Evolutionary conservation across 2,329 filamentous ascomycete species (phyloP).

Genomic region (Cladosporium cucumerinum): DNA sequence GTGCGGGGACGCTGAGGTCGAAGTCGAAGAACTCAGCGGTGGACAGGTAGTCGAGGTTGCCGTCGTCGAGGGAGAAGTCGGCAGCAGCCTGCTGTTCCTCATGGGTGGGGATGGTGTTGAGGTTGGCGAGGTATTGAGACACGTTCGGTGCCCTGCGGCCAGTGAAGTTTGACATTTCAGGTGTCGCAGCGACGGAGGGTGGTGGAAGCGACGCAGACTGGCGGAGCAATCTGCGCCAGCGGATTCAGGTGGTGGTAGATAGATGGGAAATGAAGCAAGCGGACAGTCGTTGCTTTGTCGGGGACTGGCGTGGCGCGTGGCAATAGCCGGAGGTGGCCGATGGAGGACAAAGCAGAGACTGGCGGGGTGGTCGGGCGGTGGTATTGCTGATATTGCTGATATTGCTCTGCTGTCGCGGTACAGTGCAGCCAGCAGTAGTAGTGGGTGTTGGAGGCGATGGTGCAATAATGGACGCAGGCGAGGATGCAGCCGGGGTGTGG

Average conservation of each 20-base stretch:
- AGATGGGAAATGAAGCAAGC: neutral
- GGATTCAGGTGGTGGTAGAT: neutral
- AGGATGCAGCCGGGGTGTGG: neutral
- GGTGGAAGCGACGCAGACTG: constrained; percentile 12
- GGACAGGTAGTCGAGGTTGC: constrained; percentile 54
- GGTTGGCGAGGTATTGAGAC: constrained; percentile 80
- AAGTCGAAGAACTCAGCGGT: constrained; percentile 64
- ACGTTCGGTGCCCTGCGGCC: constrained; percentile 80
- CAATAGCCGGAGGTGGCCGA: constrained; percentile 1
- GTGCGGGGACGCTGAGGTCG: constrained; percentile 42
- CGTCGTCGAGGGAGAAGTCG: constrained; percentile 56
- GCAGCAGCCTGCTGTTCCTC: constrained; percentile 55
- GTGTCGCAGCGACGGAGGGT: neutral
- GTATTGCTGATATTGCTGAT: neutral
- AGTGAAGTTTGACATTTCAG: constrained; percentile 67
- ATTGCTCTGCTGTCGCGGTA: too few relatives aligned
- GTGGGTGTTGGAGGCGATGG: neutral
- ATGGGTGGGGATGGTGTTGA: constrained; percentile 70
- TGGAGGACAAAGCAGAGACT: neutral
- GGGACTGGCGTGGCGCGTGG: neutral
- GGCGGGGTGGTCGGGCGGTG: neutral
- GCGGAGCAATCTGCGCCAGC: constrained; percentile 11
- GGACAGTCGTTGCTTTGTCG: constrained; percentile 8
- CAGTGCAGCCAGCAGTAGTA: neutral
- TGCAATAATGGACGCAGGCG: neutral